Base-by-base conservation (phyloP, 257 asterid genomes). In the Nicotiana noctiflora region DNA sequence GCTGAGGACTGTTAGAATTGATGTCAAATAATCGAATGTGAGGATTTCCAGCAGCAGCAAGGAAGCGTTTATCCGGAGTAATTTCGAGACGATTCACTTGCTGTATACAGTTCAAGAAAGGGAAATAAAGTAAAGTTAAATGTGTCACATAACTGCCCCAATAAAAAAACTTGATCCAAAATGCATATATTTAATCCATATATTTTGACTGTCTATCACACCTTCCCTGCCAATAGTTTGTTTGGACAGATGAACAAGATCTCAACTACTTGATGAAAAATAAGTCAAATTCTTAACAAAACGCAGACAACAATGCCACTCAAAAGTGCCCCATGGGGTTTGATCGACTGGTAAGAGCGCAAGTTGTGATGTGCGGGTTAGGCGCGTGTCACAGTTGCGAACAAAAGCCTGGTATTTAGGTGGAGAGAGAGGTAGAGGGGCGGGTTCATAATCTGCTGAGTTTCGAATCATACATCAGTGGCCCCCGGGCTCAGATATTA, bases 41-140 rank as follows among this genome's bases (percentile, higher is more conserved):
- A 83, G 99, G 99, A 87, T 96, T 96, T 82, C 99, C 99, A 13
- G 99, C 99, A 75, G 97, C 99, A 87, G 99, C 98, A 63, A 96
- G 81, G 85, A 62, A 91, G 80, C 90, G 88, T 66, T 96, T 96
- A 87, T 96, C 97, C 18, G 98, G 99, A 23, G 98, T 92, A 79
- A 96, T 90, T 90, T 96, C 98, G 23, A 96, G 98, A 79, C 97
- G 88, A 88, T 96, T 96, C 44, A 96, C 99, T 90, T 96, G 99
- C 98, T 96, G 90, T 77, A 25, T 49, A 74, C 44, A 74, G 62
- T 53, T 74, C 61, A 74, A 74, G 15, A 49, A 49, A 31, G 23
- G 6, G 74, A 29, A 31, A 31, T 44, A 10, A 15, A 34, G 79
- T 74, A 74, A 72, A 25, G 25, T 44, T 4, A 25, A 25, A 49